These are phyloP conservation scores for Boletus vermiculosoides DNA, from an alignment of 768 basidiomycete species.

Conservation along the genomic window DNA sequence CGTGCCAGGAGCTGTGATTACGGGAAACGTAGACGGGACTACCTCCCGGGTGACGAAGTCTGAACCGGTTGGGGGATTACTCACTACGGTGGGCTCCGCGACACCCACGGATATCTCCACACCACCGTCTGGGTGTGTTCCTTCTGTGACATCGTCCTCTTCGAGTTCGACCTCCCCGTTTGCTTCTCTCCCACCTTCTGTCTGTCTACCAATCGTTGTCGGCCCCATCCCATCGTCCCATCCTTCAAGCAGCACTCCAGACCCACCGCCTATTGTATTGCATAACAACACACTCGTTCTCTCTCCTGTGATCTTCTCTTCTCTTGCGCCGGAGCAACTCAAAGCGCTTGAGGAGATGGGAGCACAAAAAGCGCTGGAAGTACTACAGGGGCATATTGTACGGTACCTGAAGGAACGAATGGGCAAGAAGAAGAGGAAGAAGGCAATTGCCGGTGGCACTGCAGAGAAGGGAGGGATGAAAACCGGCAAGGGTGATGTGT, in stretches of 20 bases:
- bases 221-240: constrained; percentile 69
- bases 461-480: constrained; percentile 43
- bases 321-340: constrained; percentile 70
- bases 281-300: constrained; percentile 84
- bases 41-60: constrained; percentile 2
- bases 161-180: constrained; percentile 22
- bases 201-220: constrained; percentile 75
- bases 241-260: constrained; percentile 44
- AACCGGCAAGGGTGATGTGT: constrained; percentile 36
- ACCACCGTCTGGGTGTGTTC: constrained; percentile 1
- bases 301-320: constrained; percentile 81
- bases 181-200: constrained; percentile 37
- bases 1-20: no score
- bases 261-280: constrained; percentile 66
- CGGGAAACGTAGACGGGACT: not conserved
- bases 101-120: constrained; percentile 21
- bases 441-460: constrained; percentile 31
- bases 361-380: constrained; percentile 75
- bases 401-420: constrained; percentile 78
- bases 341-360: constrained; percentile 77
- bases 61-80: constrained; percentile 2
- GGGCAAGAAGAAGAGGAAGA: constrained; percentile 40
- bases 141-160: constrained; percentile 13
- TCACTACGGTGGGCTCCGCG: not conserved
- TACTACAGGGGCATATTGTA: constrained; percentile 83